A percentile compares a stretch with the other conserved stretches of the same genome.
These are phyloP conservation scores for Vitis rotundifolia DNA, from an alignment of 164 flowering plant genomes.

Conservation along the genomic window DNA sequence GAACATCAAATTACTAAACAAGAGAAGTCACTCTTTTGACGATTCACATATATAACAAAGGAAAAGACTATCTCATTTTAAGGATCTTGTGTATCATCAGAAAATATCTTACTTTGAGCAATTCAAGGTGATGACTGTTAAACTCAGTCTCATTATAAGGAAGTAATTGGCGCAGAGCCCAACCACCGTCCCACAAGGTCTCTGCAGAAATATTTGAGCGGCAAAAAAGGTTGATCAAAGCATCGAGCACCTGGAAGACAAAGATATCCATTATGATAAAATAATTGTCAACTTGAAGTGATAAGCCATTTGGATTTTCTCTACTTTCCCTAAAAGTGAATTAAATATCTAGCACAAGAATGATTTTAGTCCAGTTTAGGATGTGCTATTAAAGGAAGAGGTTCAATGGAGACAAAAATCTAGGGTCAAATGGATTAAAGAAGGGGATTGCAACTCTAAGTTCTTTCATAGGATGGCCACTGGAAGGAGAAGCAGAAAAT, in stretches of 20 bases:
- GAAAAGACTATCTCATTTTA: background rate
- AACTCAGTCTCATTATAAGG: constrained; percentile 85
- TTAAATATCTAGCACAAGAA: background rate
- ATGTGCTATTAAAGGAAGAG: too few species aligned
- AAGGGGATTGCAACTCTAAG: too few species aligned
- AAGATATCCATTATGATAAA: background rate
- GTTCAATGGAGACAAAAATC: too few species aligned
- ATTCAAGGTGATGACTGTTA: constrained; percentile 58
- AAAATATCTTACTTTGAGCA: constrained; percentile 57
- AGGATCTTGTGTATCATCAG: background rate
- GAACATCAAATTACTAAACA: too few species aligned
- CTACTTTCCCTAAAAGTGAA: background rate
- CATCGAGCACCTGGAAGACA: constrained; percentile 74
- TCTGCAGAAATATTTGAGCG: constrained; percentile 87
- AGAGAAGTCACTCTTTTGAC: too few species aligned
- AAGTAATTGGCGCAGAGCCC: constrained; percentile 96
- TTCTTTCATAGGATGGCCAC: too few species aligned
- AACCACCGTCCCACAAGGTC: constrained; percentile 95
- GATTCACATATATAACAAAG: background rate
- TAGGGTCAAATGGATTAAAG: too few species aligned
- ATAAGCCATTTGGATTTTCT: too few species aligned
- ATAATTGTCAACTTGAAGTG: background rate
- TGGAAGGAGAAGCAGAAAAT: too few species aligned
- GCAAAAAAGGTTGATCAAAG: constrained; percentile 81
- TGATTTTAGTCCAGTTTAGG: background rate